Evolutionary conservation across 345 rosid genomes (phyloP).

Genomic region (Schrenkiella parvula): DNA sequence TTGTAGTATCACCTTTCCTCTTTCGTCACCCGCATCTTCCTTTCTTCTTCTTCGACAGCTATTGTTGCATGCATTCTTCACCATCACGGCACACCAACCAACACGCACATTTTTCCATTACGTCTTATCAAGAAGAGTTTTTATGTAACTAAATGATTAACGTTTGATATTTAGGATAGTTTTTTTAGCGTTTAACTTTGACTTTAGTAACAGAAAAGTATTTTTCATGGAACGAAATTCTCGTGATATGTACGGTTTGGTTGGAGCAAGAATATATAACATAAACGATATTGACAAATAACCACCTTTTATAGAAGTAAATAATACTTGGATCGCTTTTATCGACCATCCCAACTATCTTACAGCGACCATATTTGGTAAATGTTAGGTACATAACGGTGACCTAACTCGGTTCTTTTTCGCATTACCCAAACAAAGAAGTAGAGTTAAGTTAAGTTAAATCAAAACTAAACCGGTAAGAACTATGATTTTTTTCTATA

Average conservation of each 20-base stretch:
- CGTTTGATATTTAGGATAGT: background rate
- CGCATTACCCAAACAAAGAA: background rate
- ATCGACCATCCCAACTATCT: too few species aligned
- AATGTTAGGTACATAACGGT: background rate
- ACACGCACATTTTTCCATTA: constrained; percentile 18
- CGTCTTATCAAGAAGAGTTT: background rate
- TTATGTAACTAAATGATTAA: background rate
- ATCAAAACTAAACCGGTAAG: background rate
- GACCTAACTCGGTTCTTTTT: background rate
- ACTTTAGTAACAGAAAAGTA: background rate
- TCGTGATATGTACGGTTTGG: background rate
- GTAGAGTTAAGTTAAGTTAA: background rate
- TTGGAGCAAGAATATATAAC: background rate
- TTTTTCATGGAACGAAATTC: background rate
- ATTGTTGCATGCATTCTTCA: constrained; percentile 17
- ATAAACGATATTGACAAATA: too few species aligned
- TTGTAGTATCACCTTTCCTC: background rate
- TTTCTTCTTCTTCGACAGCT: constrained; percentile 7
- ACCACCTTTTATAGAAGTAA: too few species aligned
- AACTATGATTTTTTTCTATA: background rate
- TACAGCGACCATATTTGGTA: background rate
- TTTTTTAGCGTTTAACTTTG: background rate
- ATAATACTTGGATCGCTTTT: too few species aligned
- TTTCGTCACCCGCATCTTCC: constrained; percentile 30
- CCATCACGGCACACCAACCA: constrained; percentile 31